Evolutionary conservation across 1,284 basidiomycete genomes (phyloP).

Genomic region (Apiotrichum akiyoshidainum): DNA sequence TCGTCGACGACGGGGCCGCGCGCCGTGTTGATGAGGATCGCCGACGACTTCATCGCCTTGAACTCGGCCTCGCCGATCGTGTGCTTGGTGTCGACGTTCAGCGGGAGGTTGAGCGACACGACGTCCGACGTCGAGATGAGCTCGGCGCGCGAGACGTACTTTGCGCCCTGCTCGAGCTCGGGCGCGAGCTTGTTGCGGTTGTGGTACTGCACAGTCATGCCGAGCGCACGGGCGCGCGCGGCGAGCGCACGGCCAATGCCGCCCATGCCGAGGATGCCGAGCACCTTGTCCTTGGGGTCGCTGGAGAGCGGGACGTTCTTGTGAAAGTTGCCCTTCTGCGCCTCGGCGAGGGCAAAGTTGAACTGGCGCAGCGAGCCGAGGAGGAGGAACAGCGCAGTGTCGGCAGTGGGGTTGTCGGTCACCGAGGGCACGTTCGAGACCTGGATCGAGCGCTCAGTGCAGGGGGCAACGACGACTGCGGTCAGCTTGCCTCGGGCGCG

Average conservation of each 20-base stretch:
- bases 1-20: conserved; percentile 32
- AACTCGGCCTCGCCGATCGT: conserved; percentile 21
- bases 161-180: conserved; percentile 24
- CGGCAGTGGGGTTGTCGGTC: conserved; percentile 83
- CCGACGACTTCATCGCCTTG: conserved; percentile 26
- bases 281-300: conserved; percentile 18
- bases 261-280: conserved; percentile 29
- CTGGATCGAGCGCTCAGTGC: conserved; percentile 66
- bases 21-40: conserved; percentile 32
- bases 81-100: conserved; percentile 24
- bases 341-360: conserved; percentile 62
- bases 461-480: conserved; percentile 60
- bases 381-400: conserved; percentile 76
- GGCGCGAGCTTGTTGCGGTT: conserved; percentile 57
- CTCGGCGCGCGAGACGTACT: conserved; percentile 37
- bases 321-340: conserved; percentile 59
- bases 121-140: conserved; percentile 34
- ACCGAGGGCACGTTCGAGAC: conserved; percentile 81
- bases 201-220: conserved; percentile 56
- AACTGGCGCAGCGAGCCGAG: conserved; percentile 73
- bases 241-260: conserved; percentile 25
- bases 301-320: conserved; percentile 27
- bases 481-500: no score
- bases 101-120: conserved; percentile 28
- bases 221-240: conserved; percentile 20